Percentiles rank a stretch among this genome's conserved stretches.
These are phyloP conservation scores for Golubevia sp. DNA, from an alignment of 1,284 basidiomycete genomes.

Conservation along the genomic window DNA sequence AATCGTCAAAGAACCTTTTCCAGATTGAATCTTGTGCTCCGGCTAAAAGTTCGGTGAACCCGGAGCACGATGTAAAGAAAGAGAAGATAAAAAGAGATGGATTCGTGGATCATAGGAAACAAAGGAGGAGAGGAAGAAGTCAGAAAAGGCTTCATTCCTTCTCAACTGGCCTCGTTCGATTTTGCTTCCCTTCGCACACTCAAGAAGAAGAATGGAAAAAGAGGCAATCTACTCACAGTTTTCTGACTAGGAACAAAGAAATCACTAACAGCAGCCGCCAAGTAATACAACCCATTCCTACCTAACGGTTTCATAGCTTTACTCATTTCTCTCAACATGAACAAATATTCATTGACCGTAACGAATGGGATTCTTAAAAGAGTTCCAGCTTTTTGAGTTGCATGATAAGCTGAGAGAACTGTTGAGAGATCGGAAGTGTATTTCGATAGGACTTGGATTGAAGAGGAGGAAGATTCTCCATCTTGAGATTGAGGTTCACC, in stretches of 20 bases:
- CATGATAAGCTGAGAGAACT: conserved; percentile 80
- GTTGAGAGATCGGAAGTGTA: conserved; percentile 72
- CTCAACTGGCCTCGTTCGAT: no score
- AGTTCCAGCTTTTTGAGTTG: conserved; percentile 73
- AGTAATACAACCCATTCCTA: conserved; percentile 84
- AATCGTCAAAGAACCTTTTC: conserved; percentile 85
- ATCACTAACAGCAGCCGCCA: conserved; percentile 96
- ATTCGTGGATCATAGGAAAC: no score
- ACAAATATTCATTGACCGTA: conserved; percentile 95
- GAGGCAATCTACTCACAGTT: conserved; percentile 69
- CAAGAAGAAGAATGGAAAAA: neutral
- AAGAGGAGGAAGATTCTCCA: neutral
- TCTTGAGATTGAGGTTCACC: conserved; percentile 65
- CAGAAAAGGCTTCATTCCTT: no score
- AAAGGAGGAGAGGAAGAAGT: no score
- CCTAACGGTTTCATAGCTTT: conserved; percentile 69
- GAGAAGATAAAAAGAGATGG: neutral
- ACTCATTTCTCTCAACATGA: conserved; percentile 82
- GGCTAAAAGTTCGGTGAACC: no score
- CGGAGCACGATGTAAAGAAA: no score
- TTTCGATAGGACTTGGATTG: conserved; percentile 72
- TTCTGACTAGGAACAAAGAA: conserved; percentile 91
- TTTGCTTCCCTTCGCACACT: no score
- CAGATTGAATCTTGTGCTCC: conserved; percentile 97
- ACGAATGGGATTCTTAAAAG: conserved; percentile 88